Base-by-base conservation (phyloP, 2,329 filamentous ascomycete genomes). In the Didymella pomorum region DNA sequence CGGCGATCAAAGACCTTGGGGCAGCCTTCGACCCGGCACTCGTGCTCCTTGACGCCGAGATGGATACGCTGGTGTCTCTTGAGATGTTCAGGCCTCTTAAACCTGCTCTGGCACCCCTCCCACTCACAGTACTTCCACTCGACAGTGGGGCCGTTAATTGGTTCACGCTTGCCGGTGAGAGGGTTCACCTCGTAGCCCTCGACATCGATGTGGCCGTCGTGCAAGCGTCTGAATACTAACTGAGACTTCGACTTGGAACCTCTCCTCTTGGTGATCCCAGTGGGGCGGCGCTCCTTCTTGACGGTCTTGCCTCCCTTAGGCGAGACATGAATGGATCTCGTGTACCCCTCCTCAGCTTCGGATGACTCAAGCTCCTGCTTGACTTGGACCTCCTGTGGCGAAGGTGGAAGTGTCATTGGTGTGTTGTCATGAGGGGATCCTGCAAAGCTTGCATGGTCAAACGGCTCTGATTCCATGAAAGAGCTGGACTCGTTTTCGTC, bases 11-110 rank as follows among this genome's bases (percentile, higher is more conserved):
- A 76, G 4, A 33, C 44, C 37, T 65, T 74, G 1, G 37, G 31
- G 57, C 73, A 76, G 11, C 66, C 59, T 18, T 49, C 41, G 5
- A 67, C 41, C 28, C 54, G 53, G 58, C 73, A 76, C 7, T 47
- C 29, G 45, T 66, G 73, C 9, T 61, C 55, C 9, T 64, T 64
- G 37, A 61, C 48, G 4, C 60, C 63, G 4, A 48, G 58, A 55
- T 76, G 72, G 0, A 66, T 76, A 26, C 66, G 57, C 48, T 65
- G 49, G 52, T 76, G 72, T 5, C 74, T 62, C 50, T 69, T 71
- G 10, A 71, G 59, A 52, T 76, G 74, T 43, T 77, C 75, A 10
- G 65, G 63, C 7, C 74, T 65, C 35, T 58, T 54, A 48, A 76
- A 76, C 3, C 56, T 50, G 41, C 56, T 58, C 8, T 25, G 53